Evolutionary conservation across 331 rosid species (phyloP).

Genomic region (Malus hybrid): DNA sequence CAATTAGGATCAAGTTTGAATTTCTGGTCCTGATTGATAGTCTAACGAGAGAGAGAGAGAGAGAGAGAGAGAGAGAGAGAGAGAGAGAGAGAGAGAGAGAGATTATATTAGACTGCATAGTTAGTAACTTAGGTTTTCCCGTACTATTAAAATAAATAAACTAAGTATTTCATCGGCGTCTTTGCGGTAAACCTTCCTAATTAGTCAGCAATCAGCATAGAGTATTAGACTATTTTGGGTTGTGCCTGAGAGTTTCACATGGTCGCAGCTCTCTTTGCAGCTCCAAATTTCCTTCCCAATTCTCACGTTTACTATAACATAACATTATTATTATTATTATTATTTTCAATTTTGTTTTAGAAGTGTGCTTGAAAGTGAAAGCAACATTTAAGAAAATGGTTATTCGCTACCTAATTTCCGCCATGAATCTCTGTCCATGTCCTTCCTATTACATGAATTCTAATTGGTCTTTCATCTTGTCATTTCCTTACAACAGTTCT

Average conservation of each 20-base stretch:
- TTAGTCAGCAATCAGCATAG: not conserved
- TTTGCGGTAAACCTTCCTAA: not conserved
- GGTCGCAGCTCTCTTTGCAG: not conserved
- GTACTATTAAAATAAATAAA: no score
- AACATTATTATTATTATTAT: not conserved
- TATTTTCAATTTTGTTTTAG: not conserved
- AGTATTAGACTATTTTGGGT: not conserved
- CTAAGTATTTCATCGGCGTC: not conserved
- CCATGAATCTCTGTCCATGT: not conserved
- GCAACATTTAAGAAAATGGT: not conserved
- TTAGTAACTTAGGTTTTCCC: no score
- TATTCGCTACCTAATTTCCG: not conserved
- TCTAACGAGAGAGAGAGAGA: not conserved
- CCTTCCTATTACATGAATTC: not conserved
- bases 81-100: not conserved
- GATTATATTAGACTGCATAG: no score
- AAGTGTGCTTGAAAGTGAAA: not conserved
- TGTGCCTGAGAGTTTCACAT: not conserved
- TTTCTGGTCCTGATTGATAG: no score
- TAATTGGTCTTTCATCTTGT: constrained; percentile 15
- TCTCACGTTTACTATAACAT: not conserved
- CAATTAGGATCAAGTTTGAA: no score
- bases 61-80: not conserved
- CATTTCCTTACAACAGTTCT: constrained; percentile 43
- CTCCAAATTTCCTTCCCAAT: not conserved